These are phyloP conservation scores for Artomyces pyxidatus DNA, from an alignment of 768 basidiomycete species.

Conservation along the genomic window DNA sequence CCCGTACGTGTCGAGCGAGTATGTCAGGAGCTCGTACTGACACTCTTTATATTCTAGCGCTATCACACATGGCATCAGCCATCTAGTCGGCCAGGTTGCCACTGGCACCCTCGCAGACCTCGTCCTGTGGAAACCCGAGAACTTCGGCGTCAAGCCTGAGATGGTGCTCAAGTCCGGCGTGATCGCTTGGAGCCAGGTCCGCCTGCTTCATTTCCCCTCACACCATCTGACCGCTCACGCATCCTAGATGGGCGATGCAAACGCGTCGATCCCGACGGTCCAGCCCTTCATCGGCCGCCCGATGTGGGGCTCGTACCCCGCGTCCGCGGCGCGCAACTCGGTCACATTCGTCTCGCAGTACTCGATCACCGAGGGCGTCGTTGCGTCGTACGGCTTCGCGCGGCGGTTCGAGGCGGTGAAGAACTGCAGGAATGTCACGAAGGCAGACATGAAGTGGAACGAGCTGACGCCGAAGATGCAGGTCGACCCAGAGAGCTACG, in stretches of 20 bases:
- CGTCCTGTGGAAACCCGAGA: constrained; percentile 91
- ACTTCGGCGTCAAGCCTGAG: constrained; percentile 88
- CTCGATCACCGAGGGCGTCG: constrained; percentile 51
- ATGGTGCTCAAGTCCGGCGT: constrained; percentile 94
- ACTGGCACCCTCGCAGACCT: constrained; percentile 85
- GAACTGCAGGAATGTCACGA: constrained; percentile 65
- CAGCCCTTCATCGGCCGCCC: constrained; percentile 81
- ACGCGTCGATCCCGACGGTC: constrained; percentile 92
- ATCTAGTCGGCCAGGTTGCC: constrained; percentile 77
- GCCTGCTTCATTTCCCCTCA: neutral
- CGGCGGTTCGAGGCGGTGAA: constrained; percentile 72
- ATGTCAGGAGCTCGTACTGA: neutral
- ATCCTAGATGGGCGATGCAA: constrained; percentile 91
- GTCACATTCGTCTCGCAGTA: constrained; percentile 77
- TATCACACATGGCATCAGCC: constrained; percentile 87
- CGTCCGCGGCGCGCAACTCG: constrained; percentile 78
- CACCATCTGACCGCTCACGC: constrained; percentile 4
- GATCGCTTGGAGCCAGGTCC: constrained; percentile 82
- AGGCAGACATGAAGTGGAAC: constrained; percentile 95
- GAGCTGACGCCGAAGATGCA: constrained; percentile 68
- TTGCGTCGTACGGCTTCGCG: constrained; percentile 58
- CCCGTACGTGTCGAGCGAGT: constrained; percentile 53
- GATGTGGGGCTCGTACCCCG: constrained; percentile 87
- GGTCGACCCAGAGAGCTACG: constrained; percentile 91
- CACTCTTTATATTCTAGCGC: constrained; percentile 43